phyloP scores from a whole-genome alignment of 805 yeast species.

The Maudiozyma pseudohumilis region DNA sequence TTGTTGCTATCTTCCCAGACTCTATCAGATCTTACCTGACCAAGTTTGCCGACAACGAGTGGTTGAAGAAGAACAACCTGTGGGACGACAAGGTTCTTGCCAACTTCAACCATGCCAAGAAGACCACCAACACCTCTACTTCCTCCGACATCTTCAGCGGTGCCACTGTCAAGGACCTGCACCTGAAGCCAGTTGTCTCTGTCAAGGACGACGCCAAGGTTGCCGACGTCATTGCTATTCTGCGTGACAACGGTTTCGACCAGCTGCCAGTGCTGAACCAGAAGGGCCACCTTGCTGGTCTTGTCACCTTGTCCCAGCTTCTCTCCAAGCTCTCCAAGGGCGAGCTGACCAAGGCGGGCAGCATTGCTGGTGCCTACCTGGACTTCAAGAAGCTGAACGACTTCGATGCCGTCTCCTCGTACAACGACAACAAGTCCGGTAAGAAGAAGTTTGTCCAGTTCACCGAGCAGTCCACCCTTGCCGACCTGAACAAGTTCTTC shows the following conservation, averaged over 20 bases:
- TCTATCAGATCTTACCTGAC: conserved; percentile 78
- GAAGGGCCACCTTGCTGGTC: conserved; percentile 57
- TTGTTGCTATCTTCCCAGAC: conserved; percentile 80
- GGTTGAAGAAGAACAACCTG: conserved; percentile 75
- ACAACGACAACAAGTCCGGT: conserved; percentile 50
- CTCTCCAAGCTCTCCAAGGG: conserved; percentile 58
- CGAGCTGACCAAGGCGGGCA: conserved; percentile 44
- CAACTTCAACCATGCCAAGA: conserved; percentile 23
- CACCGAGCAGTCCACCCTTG: conserved; percentile 53
- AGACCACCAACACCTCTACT: conserved; percentile 12
- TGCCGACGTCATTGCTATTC: conserved; percentile 53
- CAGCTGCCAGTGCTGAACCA: conserved; percentile 65
- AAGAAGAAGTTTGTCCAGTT: conserved; percentile 60
- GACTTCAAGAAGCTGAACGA: conserved; percentile 68
- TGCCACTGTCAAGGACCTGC: conserved; percentile 57
- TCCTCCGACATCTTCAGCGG: conserved; percentile 38
- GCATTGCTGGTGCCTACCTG: conserved; percentile 41
- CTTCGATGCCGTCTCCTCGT: conserved; percentile 47
- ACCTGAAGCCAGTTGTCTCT: conserved; percentile 72
- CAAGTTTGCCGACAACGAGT: conserved; percentile 82
- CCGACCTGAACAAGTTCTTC: conserved; percentile 65
- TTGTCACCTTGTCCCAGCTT: conserved; percentile 65
- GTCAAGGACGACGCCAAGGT: conserved; percentile 52
- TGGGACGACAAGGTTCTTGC: conserved; percentile 42
- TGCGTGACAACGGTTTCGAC: conserved; percentile 71